Conservation (phyloP, 345 rosid genomes). For the Streptanthus diversifolius region DNA sequence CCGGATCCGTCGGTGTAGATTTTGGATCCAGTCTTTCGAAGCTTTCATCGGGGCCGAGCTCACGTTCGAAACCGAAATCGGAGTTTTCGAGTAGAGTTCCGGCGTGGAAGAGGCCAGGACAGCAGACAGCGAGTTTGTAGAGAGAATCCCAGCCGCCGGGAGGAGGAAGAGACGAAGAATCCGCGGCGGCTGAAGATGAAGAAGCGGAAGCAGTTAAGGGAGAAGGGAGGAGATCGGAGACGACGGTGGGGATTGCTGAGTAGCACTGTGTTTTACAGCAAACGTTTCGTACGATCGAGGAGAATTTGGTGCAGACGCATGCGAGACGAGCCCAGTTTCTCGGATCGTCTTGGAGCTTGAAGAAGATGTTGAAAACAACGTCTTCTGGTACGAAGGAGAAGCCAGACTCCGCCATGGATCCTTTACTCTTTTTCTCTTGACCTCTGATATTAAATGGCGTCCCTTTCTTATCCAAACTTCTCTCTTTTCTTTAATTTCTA, state of each 20-base stretch:
- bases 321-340: slow-evolving; percentile 78
- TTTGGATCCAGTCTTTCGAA: slow-evolving; percentile 18
- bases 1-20: slow-evolving; percentile 16
- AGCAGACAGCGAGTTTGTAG: slow-evolving; percentile 75
- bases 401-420: slow-evolving; percentile 42
- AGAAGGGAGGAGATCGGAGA: slow-evolving; percentile 54
- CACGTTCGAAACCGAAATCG: slow-evolving; percentile 92
- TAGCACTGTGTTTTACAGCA: slow-evolving; percentile 69
- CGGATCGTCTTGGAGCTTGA: slow-evolving; percentile 83
- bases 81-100: slow-evolving; percentile 89
- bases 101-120: slow-evolving; percentile 85
- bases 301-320: slow-evolving; percentile 85
- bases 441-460: slow-evolving; percentile 11
- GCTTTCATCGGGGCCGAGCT: slow-evolving; percentile 69
- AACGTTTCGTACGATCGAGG: slow-evolving; percentile 56
- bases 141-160: slow-evolving; percentile 78
- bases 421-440: neutral
- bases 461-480: slow-evolving; percentile 24
- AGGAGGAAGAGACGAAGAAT: slow-evolving; percentile 22
- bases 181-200: slow-evolving; percentile 42
- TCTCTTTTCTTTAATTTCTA: neutral
- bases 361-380: slow-evolving; percentile 72
- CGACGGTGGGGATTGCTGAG: slow-evolving; percentile 54
- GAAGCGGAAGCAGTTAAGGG: slow-evolving; percentile 10
- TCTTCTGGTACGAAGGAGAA: slow-evolving; percentile 75